A percentile compares a stretch with the other conserved stretches of the same genome.
Conservation (phyloP, 805 yeast species). For the Sporopachydermia quercuum region DNA sequence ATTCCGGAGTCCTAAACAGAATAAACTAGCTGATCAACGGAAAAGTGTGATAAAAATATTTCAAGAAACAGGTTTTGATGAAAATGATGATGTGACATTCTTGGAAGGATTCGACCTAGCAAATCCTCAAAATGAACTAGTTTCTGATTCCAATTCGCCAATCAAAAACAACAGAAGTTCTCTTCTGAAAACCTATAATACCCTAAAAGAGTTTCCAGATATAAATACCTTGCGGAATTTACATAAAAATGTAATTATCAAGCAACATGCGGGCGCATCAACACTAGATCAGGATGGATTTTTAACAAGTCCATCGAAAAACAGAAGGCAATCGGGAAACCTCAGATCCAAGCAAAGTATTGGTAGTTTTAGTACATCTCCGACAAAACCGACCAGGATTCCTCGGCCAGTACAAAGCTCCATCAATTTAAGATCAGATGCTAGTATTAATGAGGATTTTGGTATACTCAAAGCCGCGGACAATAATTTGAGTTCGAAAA, state of each 20-base stretch:
- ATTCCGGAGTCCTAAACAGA: too few species aligned
- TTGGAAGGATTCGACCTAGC: neutral
- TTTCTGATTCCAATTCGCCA: too few species aligned
- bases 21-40: neutral
- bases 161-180: too few species aligned
- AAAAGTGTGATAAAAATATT: neutral
- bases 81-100: neutral
- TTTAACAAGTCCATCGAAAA: neutral
- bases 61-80: neutral
- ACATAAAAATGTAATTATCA: neutral
- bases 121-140: neutral
- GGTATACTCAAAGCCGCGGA: neutral
- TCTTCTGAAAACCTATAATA: too few species aligned
- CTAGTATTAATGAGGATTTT: neutral
- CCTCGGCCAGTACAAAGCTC: slow-evolving; percentile 1
- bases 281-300: neutral
- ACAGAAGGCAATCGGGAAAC: too few species aligned
- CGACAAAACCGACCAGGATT: neutral
- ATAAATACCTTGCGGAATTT: neutral
- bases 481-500: neutral
- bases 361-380: neutral
- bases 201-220: neutral
- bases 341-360: too few species aligned
- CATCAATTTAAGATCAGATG: neutral
- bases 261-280: neutral